These are phyloP conservation scores for Quercus alba DNA, from an alignment of 306 rosid species.

Conservation along the genomic window DNA sequence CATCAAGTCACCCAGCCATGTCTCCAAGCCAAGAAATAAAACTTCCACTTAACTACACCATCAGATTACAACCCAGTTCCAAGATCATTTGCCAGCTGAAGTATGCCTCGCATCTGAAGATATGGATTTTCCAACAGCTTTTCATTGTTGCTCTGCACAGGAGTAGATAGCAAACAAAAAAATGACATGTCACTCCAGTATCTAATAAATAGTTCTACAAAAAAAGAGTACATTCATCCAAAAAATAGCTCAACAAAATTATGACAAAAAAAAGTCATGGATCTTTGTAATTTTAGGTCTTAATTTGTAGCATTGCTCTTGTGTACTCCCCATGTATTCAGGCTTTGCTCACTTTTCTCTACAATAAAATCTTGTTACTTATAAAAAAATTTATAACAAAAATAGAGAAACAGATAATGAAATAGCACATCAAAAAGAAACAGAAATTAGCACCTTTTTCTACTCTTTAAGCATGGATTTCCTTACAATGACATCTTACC, in stretches of 20 bases:
- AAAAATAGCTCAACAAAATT: slow-evolving; percentile 7
- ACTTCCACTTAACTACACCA: slow-evolving; percentile 37
- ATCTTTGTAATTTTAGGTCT: too few species aligned
- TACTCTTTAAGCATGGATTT: background rate
- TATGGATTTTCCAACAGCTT: slow-evolving; percentile 97
- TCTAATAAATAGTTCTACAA: slow-evolving; percentile 4
- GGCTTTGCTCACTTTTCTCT: too few species aligned
- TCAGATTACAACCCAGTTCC: slow-evolving; percentile 67
- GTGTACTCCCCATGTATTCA: too few species aligned
- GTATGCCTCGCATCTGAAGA: slow-evolving; percentile 99
- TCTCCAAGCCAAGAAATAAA: slow-evolving; percentile 33
- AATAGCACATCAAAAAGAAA: background rate
- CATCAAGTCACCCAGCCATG: slow-evolving; percentile 22
- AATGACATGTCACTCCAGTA: slow-evolving; percentile 8
- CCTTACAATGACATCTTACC: background rate
- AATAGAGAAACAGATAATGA: background rate
- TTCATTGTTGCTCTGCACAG: slow-evolving; percentile 88
- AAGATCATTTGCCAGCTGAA: slow-evolving; percentile 91
- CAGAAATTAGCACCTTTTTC: background rate
- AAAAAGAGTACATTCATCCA: too few species aligned
- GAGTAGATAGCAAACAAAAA: slow-evolving; percentile 25
- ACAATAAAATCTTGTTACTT: too few species aligned
- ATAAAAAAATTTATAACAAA: too few species aligned
- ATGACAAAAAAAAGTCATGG: slow-evolving; percentile 15
- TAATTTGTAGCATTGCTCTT: too few species aligned